Conservation (phyloP, 1,284 basidiomycete species). For the Ganoderma lucidum region DNA sequence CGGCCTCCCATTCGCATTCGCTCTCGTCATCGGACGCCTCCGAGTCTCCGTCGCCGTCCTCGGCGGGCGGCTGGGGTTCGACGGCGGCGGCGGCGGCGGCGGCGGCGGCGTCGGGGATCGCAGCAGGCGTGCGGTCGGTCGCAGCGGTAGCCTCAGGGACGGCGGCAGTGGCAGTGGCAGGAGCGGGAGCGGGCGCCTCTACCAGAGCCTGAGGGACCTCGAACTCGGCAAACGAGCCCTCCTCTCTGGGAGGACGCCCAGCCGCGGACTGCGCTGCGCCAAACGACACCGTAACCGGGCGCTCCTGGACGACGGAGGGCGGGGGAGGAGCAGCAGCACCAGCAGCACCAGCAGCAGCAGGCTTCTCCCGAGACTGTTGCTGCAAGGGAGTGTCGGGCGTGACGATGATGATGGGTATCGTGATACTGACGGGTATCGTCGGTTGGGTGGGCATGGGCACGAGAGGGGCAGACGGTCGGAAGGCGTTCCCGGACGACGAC, state of each 20-base stretch:
- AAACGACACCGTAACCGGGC: neutral
- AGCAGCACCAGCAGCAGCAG: too few species aligned
- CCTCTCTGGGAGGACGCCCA: neutral
- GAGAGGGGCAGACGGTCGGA: neutral
- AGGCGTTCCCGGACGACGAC: neutral
- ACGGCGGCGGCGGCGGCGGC: too few species aligned
- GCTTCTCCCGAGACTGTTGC: neutral
- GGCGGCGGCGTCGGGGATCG: neutral
- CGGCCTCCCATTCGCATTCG: neutral
- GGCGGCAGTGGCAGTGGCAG: neutral
- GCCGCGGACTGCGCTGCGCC: neutral
- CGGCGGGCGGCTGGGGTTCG: neutral
- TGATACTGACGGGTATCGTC: neutral
- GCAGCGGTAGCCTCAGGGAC: neutral
- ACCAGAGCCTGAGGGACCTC: neutral
- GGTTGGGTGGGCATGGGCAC: neutral
- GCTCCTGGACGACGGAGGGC: neutral
- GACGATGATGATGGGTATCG: neutral
- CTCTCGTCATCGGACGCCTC: neutral
- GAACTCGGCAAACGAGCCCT: neutral
- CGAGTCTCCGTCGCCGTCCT: neutral
- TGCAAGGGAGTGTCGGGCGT: neutral
- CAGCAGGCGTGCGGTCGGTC: neutral
- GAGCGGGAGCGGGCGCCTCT: neutral
- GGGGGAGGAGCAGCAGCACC: neutral